A percentile compares a stretch with the other conserved stretches of the same genome.
These are phyloP conservation scores for Moricandia moricandioides DNA, from an alignment of 345 rosid species.

Conservation along the genomic window DNA sequence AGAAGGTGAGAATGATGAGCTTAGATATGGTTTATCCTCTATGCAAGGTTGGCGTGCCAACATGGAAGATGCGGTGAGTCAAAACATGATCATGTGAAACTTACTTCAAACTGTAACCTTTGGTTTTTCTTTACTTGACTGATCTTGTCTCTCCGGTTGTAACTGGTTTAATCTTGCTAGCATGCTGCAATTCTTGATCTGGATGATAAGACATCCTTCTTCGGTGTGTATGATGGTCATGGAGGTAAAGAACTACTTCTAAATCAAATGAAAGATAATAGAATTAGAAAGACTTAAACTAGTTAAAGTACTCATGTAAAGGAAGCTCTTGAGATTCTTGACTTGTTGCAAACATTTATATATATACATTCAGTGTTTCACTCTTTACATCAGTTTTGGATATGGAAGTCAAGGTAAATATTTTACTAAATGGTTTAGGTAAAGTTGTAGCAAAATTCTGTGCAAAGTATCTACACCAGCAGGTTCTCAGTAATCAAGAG, in stretches of 20 bases:
- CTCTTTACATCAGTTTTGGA: neutral
- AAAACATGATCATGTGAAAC: neutral
- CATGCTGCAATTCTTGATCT: conserved; percentile 71
- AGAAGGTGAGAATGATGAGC: conserved; percentile 61
- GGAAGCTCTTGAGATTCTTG: neutral
- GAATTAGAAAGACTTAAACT: no score
- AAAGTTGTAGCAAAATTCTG: conserved; percentile 83
- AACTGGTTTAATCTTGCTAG: conserved; percentile 25
- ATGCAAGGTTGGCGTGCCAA: conserved; percentile 93
- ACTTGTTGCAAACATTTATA: neutral
- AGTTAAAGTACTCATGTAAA: no score
- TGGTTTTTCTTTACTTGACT: neutral
- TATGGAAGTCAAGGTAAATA: neutral
- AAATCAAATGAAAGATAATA: no score
- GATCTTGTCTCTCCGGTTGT: neutral
- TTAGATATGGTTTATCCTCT: conserved; percentile 65
- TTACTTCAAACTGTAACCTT: neutral
- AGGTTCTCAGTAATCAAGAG: conserved; percentile 61
- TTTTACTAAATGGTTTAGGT: conserved; percentile 42
- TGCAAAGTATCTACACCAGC: conserved; percentile 79
- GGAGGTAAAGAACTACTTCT: conserved; percentile 53
- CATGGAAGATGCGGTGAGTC: conserved; percentile 90
- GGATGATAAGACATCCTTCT: conserved; percentile 67
- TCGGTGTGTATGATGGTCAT: conserved; percentile 88
- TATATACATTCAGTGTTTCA: no score